phyloP scores from a whole-genome alignment of 140 eudicot species.

The Stevia rebaudiana region DNA sequence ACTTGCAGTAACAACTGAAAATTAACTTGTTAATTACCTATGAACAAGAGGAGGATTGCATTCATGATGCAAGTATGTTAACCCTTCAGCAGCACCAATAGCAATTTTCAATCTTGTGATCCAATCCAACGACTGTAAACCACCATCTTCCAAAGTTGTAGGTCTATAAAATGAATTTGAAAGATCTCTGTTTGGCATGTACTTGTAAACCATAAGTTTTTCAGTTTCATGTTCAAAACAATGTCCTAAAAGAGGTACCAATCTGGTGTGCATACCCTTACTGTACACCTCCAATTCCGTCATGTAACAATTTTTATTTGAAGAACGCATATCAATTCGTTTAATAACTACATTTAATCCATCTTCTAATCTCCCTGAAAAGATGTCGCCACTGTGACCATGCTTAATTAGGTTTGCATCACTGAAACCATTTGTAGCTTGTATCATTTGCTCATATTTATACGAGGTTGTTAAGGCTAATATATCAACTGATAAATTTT shows the following conservation, averaged over 20 bases:
- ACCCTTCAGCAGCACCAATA: conserved; percentile 67
- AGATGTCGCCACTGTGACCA: conserved; percentile 70
- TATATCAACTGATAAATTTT: conserved; percentile 26
- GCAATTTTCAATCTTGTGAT: conserved; percentile 73
- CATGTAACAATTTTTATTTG: conserved; percentile 42
- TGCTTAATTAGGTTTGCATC: conserved; percentile 48
- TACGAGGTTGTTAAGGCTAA: conserved; percentile 32
- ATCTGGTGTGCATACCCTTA: conserved; percentile 46
- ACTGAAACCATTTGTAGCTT: conserved; percentile 51
- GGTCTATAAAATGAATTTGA: conserved; percentile 43
- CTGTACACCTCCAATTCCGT: conserved; percentile 48
- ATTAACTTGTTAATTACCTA: conserved; percentile 38
- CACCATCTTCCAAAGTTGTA: conserved; percentile 32
- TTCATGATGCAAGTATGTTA: conserved; percentile 66
- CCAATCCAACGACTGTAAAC: conserved; percentile 79
- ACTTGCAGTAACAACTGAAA: conserved; percentile 6
- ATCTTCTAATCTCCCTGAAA: conserved; percentile 52
- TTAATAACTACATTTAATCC: conserved; percentile 50
- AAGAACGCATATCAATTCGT: conserved; percentile 40
- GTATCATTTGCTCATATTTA: conserved; percentile 46
- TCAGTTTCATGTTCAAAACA: conserved; percentile 58
- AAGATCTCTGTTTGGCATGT: conserved; percentile 67
- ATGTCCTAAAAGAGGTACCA: conserved; percentile 69
- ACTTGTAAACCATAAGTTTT: conserved; percentile 56
- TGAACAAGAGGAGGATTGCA: conserved; percentile 79